phyloP scores from a whole-genome alignment of 1,284 basidiomycete genomes.

The Cystobasidiaceae sp. region DNA sequence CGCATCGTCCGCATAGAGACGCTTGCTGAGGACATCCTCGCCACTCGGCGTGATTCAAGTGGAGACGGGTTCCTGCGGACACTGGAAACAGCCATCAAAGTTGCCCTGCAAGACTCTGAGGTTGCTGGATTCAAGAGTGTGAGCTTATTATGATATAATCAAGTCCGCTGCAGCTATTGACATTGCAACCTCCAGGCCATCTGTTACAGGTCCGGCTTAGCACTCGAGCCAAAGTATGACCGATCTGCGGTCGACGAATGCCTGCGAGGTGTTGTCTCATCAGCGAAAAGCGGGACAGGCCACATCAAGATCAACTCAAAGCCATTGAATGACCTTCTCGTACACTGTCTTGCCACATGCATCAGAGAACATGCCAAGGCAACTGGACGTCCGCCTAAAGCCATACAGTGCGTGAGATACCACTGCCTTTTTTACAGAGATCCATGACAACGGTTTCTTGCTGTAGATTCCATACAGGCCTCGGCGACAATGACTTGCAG shows the following conservation, averaged over 20 bases:
- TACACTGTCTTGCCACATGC: neutral
- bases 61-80: neutral
- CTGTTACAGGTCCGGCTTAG: constrained; percentile 4
- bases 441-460: neutral
- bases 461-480: constrained; percentile 67
- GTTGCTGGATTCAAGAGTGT: constrained; percentile 15
- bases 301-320: neutral
- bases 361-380: neutral
- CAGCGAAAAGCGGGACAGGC: neutral
- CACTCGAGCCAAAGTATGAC: neutral
- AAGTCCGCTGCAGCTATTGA: neutral
- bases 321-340: constrained; percentile 8
- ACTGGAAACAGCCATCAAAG: neutral
- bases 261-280: neutral
- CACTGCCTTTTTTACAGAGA: no score
- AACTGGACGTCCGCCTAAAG: neutral
- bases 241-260: neutral
- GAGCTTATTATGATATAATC: neutral
- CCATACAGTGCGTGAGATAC: constrained; percentile 7
- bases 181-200: neutral
- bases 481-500: constrained; percentile 66
- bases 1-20: constrained; percentile 17
- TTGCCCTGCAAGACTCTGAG: neutral
- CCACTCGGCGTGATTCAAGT: neutral
- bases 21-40: constrained; percentile 10